Conservation (phyloP, 805 yeast species). For the Saturnispora saitoi region DNA sequence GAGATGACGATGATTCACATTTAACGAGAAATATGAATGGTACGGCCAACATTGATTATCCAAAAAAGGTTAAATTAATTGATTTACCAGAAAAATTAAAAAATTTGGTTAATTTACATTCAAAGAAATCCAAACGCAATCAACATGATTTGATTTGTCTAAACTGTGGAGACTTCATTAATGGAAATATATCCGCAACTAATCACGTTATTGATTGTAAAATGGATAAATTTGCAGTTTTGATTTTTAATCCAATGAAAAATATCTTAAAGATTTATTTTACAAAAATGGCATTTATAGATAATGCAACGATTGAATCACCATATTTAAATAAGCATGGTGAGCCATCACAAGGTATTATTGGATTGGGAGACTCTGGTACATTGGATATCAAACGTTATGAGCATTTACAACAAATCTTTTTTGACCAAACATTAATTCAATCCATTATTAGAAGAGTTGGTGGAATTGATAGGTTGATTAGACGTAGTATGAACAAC, state of each 20-base stretch:
- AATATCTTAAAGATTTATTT: conserved; percentile 16
- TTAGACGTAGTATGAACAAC: conserved; percentile 6
- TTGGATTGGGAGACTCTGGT: conserved; percentile 48
- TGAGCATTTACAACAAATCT: conserved; percentile 45
- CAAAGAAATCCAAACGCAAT: conserved; percentile 4
- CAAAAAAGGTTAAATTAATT: conserved; percentile 45
- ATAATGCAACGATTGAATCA: conserved; percentile 34
- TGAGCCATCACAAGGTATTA: conserved; percentile 52
- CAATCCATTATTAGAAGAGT: conserved; percentile 11
- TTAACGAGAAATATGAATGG: neutral
- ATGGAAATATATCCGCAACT: conserved; percentile 3
- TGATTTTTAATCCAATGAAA: conserved; percentile 24
- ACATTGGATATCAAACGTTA: conserved; percentile 45
- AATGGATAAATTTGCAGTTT: conserved; percentile 16
- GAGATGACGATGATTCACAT: conserved; percentile 4
- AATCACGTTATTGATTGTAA: conserved; percentile 17
- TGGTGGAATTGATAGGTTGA: conserved; percentile 4
- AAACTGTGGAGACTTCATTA: conserved; percentile 20
- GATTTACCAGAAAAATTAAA: conserved; percentile 35
- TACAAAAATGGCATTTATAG: conserved; percentile 4
- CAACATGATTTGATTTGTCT: conserved; percentile 16
- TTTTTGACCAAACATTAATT: conserved; percentile 42
- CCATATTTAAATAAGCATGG: conserved; percentile 74
- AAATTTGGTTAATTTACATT: conserved; percentile 8
- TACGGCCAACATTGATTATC: conserved; percentile 33